Evolutionary conservation across 1,284 basidiomycete genomes (phyloP).

Genomic region (Pisolithus thermaeus): DNA sequence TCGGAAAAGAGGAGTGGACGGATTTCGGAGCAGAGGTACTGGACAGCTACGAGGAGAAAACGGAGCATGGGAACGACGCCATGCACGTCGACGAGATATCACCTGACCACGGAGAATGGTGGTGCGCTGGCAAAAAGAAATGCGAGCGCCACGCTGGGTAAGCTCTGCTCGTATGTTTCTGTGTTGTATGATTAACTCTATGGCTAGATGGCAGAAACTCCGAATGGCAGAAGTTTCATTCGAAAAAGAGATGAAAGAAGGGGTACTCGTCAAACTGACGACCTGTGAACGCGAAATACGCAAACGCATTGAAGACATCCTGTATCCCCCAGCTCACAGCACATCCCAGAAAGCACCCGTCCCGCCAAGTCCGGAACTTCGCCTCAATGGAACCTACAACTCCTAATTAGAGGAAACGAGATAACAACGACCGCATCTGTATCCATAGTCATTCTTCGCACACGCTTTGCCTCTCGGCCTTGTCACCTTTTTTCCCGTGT

Average conservation of each 20-base stretch:
- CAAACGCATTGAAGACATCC: conserved; percentile 63
- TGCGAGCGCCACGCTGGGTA: conserved; percentile 78
- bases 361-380: conserved; percentile 34
- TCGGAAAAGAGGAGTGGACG: conserved; percentile 68
- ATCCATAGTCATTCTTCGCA: no score
- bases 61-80: conserved; percentile 18
- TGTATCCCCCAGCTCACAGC: conserved; percentile 43
- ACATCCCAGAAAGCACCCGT: conserved; percentile 32
- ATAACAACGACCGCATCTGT: no score
- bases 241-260: conserved; percentile 66
- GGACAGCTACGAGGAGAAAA: conserved; percentile 58
- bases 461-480: not conserved
- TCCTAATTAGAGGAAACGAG: not conserved
- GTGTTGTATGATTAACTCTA: conserved; percentile 8
- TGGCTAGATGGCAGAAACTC: conserved; percentile 68
- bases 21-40: conserved; percentile 59
- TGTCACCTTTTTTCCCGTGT: not conserved
- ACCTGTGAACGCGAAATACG: conserved; percentile 68
- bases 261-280: conserved; percentile 54
- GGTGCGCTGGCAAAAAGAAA: conserved; percentile 67
- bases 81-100: conserved; percentile 36
- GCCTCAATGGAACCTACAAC: conserved; percentile 35
- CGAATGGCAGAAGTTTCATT: conserved; percentile 64
- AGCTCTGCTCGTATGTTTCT: conserved; percentile 14
- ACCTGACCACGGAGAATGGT: conserved; percentile 50